Conservation (phyloP, 164 flowering plant genomes). For the Paratinospora sagittata region DNA sequence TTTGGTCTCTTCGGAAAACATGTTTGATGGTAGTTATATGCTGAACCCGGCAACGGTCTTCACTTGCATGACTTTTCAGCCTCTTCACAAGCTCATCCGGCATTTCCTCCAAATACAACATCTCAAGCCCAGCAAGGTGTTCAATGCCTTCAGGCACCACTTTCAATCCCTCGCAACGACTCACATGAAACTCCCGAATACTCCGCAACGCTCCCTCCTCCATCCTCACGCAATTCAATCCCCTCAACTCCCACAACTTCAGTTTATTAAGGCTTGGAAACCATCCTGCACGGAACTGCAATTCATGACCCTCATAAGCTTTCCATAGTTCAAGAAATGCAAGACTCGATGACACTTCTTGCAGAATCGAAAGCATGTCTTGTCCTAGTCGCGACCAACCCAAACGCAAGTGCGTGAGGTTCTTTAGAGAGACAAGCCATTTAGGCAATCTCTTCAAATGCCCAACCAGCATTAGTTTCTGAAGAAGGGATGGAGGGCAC, state of each 20-base stretch:
- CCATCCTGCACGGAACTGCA: constrained; percentile 22
- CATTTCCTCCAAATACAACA: constrained; percentile 31
- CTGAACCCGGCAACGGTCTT: constrained; percentile 8
- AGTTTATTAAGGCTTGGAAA: constrained; percentile 31
- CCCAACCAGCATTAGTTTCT: constrained; percentile 26
- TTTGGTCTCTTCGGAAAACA: constrained; percentile 13
- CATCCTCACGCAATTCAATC: constrained; percentile 18
- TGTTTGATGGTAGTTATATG: constrained; percentile 21
- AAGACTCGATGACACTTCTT: constrained; percentile 16
- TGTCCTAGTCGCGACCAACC: constrained; percentile 15
- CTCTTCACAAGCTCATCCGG: constrained; percentile 23
- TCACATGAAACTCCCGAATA: constrained; percentile 19
- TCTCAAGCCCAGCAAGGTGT: constrained; percentile 25
- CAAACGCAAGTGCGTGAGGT: constrained; percentile 24
- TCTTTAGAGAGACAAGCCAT: constrained; percentile 24
- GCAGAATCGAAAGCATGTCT: constrained; percentile 20
- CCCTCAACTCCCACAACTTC: constrained; percentile 14
- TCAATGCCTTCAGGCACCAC: constrained; percentile 31
- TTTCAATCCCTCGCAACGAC: constrained; percentile 22
- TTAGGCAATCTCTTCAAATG: constrained; percentile 22
- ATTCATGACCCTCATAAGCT: constrained; percentile 21
- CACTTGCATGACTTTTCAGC: constrained; percentile 5
- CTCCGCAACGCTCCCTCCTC: constrained; percentile 31
- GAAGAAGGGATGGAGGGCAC: constrained; percentile 27
- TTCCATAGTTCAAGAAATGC: constrained; percentile 25